These are phyloP conservation scores for Schwanniomyces polymorphus DNA, from an alignment of 805 yeast species.

Conservation along the genomic window DNA sequence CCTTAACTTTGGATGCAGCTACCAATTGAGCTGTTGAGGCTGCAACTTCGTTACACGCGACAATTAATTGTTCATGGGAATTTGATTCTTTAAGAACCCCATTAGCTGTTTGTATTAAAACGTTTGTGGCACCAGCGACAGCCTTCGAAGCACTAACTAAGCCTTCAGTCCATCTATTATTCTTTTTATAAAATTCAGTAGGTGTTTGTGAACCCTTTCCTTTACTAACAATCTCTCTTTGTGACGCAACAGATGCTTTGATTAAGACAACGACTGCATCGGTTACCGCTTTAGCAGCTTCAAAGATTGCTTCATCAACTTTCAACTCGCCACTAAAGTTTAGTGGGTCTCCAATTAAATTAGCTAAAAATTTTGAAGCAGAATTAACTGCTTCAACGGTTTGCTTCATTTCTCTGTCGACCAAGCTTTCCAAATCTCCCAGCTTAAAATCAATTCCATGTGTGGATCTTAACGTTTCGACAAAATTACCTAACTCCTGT, in stretches of 20 bases:
- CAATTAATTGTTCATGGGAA: slow-evolving; percentile 80
- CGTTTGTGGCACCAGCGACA: slow-evolving; percentile 79
- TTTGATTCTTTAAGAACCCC: slow-evolving; percentile 67
- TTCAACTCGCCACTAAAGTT: slow-evolving; percentile 59
- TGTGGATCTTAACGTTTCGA: slow-evolving; percentile 51
- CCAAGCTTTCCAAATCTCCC: slow-evolving; percentile 67
- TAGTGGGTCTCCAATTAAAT: slow-evolving; percentile 52
- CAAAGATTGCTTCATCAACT: slow-evolving; percentile 72
- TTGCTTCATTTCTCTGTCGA: slow-evolving; percentile 68
- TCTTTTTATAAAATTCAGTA: slow-evolving; percentile 79
- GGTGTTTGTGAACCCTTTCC: slow-evolving; percentile 66
- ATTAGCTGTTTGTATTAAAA: slow-evolving; percentile 83
- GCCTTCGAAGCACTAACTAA: slow-evolving; percentile 85
- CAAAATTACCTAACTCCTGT: slow-evolving; percentile 54
- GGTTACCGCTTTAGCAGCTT: slow-evolving; percentile 79
- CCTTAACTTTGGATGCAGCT: slow-evolving; percentile 87
- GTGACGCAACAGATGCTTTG: slow-evolving; percentile 76
- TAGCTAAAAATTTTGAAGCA: slow-evolving; percentile 61
- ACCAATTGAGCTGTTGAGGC: slow-evolving; percentile 91
- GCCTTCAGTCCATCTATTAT: slow-evolving; percentile 93
- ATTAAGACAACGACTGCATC: slow-evolving; percentile 73
- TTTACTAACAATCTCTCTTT: slow-evolving; percentile 73
- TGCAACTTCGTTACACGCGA: slow-evolving; percentile 88
- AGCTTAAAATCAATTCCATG: slow-evolving; percentile 24
- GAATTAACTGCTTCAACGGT: slow-evolving; percentile 69